These are phyloP conservation scores for Houttuynia cordata DNA, from an alignment of 164 flowering plant species.

Conservation along the genomic window DNA sequence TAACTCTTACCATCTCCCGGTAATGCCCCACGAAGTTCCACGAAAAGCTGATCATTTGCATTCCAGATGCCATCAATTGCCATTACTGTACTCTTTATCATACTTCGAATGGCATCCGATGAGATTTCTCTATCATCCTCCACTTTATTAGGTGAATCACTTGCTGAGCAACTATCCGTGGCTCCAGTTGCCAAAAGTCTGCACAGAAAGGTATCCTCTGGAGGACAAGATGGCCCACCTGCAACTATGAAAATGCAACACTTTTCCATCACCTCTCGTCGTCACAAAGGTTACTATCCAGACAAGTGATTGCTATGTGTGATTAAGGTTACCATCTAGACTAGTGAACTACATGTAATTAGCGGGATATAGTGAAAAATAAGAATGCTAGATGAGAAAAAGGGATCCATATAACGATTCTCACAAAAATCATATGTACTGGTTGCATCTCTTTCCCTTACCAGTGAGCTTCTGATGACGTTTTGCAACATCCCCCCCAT, in stretches of 20 bases:
- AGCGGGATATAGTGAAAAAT: too few species aligned
- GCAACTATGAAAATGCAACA: slow-evolving; percentile 5
- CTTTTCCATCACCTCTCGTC: not conserved
- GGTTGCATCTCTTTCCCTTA: slow-evolving; percentile 16
- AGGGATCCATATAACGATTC: too few species aligned
- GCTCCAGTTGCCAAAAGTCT: slow-evolving; percentile 81
- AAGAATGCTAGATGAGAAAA: too few species aligned
- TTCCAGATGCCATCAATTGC: slow-evolving; percentile 41
- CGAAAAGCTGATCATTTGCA: slow-evolving; percentile 33
- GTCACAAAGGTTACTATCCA: too few species aligned
- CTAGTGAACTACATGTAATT: too few species aligned
- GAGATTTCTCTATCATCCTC: slow-evolving; percentile 24
- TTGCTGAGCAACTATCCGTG: slow-evolving; percentile 58
- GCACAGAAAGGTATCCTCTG: slow-evolving; percentile 44
- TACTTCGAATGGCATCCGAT: slow-evolving; percentile 21
- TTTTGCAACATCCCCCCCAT: slow-evolving; percentile 11
- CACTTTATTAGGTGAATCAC: slow-evolving; percentile 20
- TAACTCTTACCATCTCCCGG: slow-evolving; percentile 45
- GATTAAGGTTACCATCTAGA: too few species aligned
- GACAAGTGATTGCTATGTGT: too few species aligned
- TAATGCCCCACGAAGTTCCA: slow-evolving; percentile 24
- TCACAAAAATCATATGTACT: too few species aligned
- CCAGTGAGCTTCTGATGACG: slow-evolving; percentile 20
- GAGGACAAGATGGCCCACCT: slow-evolving; percentile 36
- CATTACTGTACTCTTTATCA: slow-evolving; percentile 34